These are phyloP conservation scores for Metschnikowia shivogae DNA, from an alignment of 805 yeast genomes.

Conservation along the genomic window DNA sequence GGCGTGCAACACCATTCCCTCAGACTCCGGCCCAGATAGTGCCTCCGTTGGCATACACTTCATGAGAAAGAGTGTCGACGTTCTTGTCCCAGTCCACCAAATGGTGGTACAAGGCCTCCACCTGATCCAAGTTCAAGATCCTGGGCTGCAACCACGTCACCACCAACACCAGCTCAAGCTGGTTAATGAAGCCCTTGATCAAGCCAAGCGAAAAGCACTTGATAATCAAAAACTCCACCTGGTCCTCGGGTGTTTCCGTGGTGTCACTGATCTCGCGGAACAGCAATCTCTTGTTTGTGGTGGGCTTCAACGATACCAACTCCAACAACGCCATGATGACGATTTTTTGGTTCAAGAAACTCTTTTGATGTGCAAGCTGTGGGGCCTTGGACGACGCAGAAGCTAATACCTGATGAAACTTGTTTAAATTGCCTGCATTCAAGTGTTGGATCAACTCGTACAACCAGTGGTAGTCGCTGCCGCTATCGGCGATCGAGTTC, in stretches of 20 bases:
- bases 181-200: slow-evolving; percentile 87
- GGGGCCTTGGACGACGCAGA: slow-evolving; percentile 44
- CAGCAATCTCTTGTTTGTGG: slow-evolving; percentile 66
- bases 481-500: slow-evolving; percentile 39
- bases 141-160: slow-evolving; percentile 97
- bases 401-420: slow-evolving; percentile 51
- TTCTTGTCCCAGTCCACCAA: slow-evolving; percentile 74
- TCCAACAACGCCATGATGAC: slow-evolving; percentile 90
- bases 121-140: slow-evolving; percentile 78
- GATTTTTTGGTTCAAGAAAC: slow-evolving; percentile 81
- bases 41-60: slow-evolving; percentile 37
- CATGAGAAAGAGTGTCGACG: slow-evolving; percentile 56
- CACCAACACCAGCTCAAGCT: slow-evolving; percentile 71
- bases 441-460: slow-evolving; percentile 63
- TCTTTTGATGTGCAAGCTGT: slow-evolving; percentile 51
- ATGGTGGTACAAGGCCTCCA: slow-evolving; percentile 67
- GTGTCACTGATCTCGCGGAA: slow-evolving; percentile 66
- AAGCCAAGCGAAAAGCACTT: slow-evolving; percentile 82
- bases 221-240: slow-evolving; percentile 88
- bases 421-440: slow-evolving; percentile 71
- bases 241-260: slow-evolving; percentile 64
- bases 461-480: slow-evolving; percentile 61
- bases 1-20: background rate
- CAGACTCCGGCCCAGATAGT: slow-evolving; percentile 35
- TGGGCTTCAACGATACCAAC: slow-evolving; percentile 71